phyloP scores from a whole-genome alignment of 164 flowering plant genomes.

The Tetrastigma voinierianum region DNA sequence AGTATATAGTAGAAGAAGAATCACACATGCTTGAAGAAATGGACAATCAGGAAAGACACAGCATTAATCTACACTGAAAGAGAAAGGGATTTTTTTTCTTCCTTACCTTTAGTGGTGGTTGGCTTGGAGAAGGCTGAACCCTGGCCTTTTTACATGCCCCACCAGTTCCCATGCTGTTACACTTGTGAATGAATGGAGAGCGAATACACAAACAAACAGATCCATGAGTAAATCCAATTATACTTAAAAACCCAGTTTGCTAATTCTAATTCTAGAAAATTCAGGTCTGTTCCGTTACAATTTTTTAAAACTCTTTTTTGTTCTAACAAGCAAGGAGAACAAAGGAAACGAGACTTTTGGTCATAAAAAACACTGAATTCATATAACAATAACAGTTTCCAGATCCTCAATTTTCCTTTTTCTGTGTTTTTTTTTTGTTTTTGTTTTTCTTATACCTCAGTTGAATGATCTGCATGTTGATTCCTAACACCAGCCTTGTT shows the following conservation, averaged over 20 bases:
- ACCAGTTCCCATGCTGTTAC: slow-evolving; percentile 33
- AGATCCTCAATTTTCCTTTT: too few relatives aligned
- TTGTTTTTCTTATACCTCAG: slow-evolving; percentile 22
- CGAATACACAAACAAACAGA: neutral
- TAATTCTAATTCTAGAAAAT: too few relatives aligned
- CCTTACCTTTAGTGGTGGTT: slow-evolving; percentile 39
- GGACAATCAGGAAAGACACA: slow-evolving; percentile 21
- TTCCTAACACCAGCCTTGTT: slow-evolving; percentile 12
- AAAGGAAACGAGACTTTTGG: neutral
- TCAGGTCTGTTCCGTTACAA: too few relatives aligned
- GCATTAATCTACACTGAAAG: neutral
- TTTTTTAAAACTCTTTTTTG: too few relatives aligned
- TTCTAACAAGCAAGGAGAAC: neutral
- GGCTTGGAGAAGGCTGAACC: slow-evolving; percentile 37
- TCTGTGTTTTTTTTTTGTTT: neutral
- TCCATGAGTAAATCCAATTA: neutral
- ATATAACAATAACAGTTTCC: too few relatives aligned
- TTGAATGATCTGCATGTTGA: slow-evolving; percentile 28
- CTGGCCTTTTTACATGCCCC: slow-evolving; percentile 40
- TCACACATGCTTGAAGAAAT: slow-evolving; percentile 14
- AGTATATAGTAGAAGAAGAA: slow-evolving; percentile 4
- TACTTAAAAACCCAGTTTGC: too few relatives aligned
- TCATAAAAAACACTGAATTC: too few relatives aligned
- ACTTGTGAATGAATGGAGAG: slow-evolving; percentile 18
- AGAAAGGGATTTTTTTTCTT: neutral